A percentile compares a stretch with the other conserved stretches of the same genome.
These are phyloP conservation scores for Chlorella variabilis DNA, from an alignment of 163 green algal species.

Conservation along the genomic window DNA sequence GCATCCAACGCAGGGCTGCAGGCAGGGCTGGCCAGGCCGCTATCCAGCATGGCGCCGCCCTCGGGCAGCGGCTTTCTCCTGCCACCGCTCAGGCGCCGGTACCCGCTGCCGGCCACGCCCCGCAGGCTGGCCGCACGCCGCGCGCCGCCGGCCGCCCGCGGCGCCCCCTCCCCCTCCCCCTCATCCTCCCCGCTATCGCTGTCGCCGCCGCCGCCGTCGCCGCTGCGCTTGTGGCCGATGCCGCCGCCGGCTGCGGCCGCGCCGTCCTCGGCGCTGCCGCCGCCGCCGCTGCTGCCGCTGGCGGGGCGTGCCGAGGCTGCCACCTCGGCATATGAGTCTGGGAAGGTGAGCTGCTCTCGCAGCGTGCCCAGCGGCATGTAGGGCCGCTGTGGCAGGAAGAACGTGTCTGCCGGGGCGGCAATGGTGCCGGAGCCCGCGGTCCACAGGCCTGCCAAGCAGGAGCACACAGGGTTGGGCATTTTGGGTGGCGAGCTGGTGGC, in stretches of 20 bases:
- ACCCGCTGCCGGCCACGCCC: not conserved
- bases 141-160: not conserved
- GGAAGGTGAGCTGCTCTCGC: constrained; percentile 75
- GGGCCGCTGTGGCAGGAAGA: constrained; percentile 92
- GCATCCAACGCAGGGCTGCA: constrained; percentile 38
- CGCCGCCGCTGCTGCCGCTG: not conserved
- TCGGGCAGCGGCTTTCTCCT: not conserved
- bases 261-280: not conserved
- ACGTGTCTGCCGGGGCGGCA: constrained; percentile 60
- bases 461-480: not conserved
- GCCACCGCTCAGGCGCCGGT: constrained; percentile 1
- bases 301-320: not conserved
- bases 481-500: no score
- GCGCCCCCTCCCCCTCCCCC: not conserved
- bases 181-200: constrained; percentile 25
- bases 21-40: not conserved
- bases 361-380: constrained; percentile 90
- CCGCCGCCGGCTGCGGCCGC: not conserved
- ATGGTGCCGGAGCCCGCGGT: constrained; percentile 62
- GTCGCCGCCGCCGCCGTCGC: not conserved
- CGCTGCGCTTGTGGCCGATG: not conserved
- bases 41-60: not conserved
- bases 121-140: constrained; percentile 1
- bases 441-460: constrained; percentile 73
- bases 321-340: constrained; percentile 6